Evolutionary conservation across 768 basidiomycete species (phyloP).

Genomic region (Tulasnella sp.): DNA sequence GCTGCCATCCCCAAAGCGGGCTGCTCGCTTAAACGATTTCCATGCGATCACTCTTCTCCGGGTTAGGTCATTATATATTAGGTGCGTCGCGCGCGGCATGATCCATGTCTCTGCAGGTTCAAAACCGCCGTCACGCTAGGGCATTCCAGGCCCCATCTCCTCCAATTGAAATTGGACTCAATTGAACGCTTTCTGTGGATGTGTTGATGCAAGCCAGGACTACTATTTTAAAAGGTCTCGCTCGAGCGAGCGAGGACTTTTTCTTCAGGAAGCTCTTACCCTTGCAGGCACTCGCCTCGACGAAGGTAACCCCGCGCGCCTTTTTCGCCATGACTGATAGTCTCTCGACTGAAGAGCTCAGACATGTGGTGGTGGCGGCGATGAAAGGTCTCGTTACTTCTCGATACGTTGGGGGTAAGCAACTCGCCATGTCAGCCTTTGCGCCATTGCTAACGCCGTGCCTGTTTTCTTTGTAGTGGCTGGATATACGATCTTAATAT

Average conservation of each 20-base stretch:
- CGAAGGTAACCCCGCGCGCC: neutral
- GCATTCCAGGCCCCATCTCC: neutral
- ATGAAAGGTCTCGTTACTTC: neutral
- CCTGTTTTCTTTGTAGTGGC: neutral
- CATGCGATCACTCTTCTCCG: neutral
- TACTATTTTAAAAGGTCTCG: neutral
- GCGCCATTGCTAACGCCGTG: neutral
- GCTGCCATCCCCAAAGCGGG: neutral
- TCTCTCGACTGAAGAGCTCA: neutral
- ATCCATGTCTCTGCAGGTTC: conserved; percentile 6
- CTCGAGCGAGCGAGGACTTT: neutral
- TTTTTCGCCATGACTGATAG: neutral
- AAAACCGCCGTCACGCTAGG: neutral
- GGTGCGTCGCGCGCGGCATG: neutral
- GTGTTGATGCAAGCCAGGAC: neutral
- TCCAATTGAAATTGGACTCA: neutral
- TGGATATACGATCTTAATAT: neutral
- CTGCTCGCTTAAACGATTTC: neutral
- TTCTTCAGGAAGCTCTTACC: neutral
- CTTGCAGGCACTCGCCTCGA: neutral
- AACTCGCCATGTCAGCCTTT: neutral
- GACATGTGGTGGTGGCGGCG: neutral
- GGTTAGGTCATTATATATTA: neutral
- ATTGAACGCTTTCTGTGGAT: neutral
- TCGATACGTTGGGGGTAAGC: neutral